Base-by-base conservation (phyloP, 805 yeast species). In the Tetrapisispora nanseiensis region DNA sequence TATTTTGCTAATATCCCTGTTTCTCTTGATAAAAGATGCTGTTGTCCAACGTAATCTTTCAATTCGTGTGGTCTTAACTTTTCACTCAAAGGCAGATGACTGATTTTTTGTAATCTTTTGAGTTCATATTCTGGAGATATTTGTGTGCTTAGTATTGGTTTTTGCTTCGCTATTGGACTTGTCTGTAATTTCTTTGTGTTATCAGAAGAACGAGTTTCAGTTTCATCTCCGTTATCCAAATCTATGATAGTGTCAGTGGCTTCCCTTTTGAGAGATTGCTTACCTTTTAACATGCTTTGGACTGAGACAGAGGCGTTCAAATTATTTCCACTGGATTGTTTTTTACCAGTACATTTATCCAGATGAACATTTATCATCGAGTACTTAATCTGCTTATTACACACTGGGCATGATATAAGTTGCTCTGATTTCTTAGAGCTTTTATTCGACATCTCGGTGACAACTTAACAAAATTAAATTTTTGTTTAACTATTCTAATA, bases 31-130 rank as follows among this genome's bases (percentile, higher is more conserved):
- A 90, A 67, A 2, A 92, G 62, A 62, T 89, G 95, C 12, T 69
- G 66, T 62, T 92, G 99, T 0, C 99, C 99, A 20, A 90, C 72
- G 55, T 80, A 87, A 3, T 82, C 85, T 3, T 70, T 69, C 22
- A 92, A 62, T 0, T 68, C 62, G 10, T 62, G 64, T 0, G 99
- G 99, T n/a, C 97, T 69, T n/a, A 86, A 69, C 39, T 78, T 69
- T 55, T 86, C 95, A 2, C 94, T 82, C 18, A 89, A 63, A 1
- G 96, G 73, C 31, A 60, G 41, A 43, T 54, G 62, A 10, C 51
- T 49, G 6, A 56, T 55, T 39, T 59, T 61, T 37, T 53, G 57
- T 23, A 61, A 42, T 37, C 53, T 45, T 21, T 49, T 45, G 7
- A 50, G 32, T 36, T 59, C 63, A 23, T 37, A 57, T 26, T 43